Conservation (phyloP, 2,329 filamentous ascomycete genomes). For the Xylariaceae sp. region DNA sequence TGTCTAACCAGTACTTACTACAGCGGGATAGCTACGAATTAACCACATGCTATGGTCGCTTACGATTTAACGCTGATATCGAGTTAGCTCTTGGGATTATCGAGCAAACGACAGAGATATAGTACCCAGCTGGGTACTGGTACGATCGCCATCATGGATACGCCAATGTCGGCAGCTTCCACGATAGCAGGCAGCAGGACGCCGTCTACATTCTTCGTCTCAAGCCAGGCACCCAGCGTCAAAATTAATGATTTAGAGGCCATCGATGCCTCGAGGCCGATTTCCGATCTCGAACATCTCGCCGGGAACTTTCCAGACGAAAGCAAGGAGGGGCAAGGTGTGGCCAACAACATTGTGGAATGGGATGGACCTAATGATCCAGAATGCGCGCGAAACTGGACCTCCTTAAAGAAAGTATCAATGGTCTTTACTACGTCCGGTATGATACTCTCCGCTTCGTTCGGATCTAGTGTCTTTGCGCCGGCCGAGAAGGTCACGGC, state of each 20-base stretch:
- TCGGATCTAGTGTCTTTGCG: conserved; percentile 25
- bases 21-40: neutral
- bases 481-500: conserved; percentile 16
- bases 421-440: conserved; percentile 18
- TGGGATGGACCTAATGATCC: conserved; percentile 26
- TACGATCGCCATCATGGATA: conserved; percentile 1
- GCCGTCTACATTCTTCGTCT: neutral
- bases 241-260: neutral
- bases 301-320: neutral
- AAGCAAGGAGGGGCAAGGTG: neutral
- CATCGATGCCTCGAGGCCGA: neutral
- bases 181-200: conserved; percentile 3
- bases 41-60: neutral
- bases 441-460: conserved; percentile 19
- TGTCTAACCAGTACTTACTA: neutral
- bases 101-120: neutral
- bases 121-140: neutral
- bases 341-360: conserved; percentile 5
- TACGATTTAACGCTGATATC: neutral
- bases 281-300: neutral
- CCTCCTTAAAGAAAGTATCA: conserved; percentile 10
- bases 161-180: conserved; percentile 1
- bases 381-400: conserved; percentile 23
- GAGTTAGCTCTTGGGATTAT: neutral
- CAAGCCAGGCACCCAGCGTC: neutral